A percentile compares a stretch with the other conserved stretches of the same genome.
These are phyloP conservation scores for Candolleomyces efflorescens DNA, from an alignment of 768 basidiomycete genomes.

Conservation along the genomic window DNA sequence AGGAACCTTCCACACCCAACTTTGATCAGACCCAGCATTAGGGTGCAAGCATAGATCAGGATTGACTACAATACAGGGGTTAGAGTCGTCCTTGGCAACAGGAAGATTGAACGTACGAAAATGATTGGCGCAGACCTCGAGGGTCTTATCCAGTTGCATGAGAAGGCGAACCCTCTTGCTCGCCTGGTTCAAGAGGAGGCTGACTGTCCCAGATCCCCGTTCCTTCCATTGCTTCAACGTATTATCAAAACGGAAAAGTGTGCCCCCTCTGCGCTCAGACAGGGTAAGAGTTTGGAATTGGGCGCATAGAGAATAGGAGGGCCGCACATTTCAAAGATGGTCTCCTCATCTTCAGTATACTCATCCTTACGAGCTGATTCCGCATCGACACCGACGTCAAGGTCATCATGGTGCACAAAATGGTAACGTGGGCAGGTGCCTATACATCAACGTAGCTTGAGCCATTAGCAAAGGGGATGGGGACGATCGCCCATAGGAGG, in stretches of 20 bases:
- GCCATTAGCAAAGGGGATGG: too few relatives aligned
- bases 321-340: too few relatives aligned
- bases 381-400: too few relatives aligned
- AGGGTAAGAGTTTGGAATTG: too few relatives aligned
- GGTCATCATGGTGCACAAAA: too few relatives aligned
- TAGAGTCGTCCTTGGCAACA: neutral
- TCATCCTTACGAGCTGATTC: too few relatives aligned
- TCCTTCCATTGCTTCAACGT: slow-evolving; percentile 92
- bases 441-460: too few relatives aligned
- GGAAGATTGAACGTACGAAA: slow-evolving; percentile 48
- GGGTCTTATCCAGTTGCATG: slow-evolving; percentile 99
- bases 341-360: too few relatives aligned
- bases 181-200: slow-evolving; percentile 85
- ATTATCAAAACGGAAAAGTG: slow-evolving; percentile 92
- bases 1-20: slow-evolving; percentile 98
- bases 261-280: slow-evolving; percentile 95
- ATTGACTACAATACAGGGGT: slow-evolving; percentile 65
- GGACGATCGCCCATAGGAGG: too few relatives aligned
- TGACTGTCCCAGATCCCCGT: slow-evolving; percentile 93
- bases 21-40: slow-evolving; percentile 97
- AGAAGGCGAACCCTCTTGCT: slow-evolving; percentile 92
- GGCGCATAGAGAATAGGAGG: too few relatives aligned
- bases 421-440: too few relatives aligned
- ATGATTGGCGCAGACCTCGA: slow-evolving; percentile 99
- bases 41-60: slow-evolving; percentile 92